Conservation (phyloP, 192 early-diverging fungal species). For the Coemansia sp. region DNA sequence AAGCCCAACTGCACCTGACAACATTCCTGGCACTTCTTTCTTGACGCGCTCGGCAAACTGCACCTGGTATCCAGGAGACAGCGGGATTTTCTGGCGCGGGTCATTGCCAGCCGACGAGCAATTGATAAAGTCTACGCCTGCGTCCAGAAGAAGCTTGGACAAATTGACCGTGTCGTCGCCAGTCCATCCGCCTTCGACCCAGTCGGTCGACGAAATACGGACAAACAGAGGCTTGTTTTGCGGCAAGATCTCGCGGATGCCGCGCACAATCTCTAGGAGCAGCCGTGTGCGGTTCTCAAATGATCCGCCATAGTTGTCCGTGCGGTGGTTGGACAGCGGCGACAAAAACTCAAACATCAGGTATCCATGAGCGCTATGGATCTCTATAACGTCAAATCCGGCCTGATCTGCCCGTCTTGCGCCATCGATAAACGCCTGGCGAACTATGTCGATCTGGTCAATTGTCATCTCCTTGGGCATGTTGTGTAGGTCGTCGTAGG, state of each 20-base stretch:
- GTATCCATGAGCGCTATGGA: slow-evolving; percentile 92
- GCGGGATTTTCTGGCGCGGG: slow-evolving; percentile 53
- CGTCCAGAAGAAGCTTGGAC: slow-evolving; percentile 53
- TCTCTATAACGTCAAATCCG: slow-evolving; percentile 85
- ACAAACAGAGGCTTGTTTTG: slow-evolving; percentile 80
- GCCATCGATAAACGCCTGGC: slow-evolving; percentile 64
- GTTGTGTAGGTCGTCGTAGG: slow-evolving; percentile 33
- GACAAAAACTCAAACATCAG: slow-evolving; percentile 79
- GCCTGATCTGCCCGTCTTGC: slow-evolving; percentile 73
- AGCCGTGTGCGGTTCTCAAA: slow-evolving; percentile 86
- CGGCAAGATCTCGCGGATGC: slow-evolving; percentile 73
- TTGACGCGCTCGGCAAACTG: slow-evolving; percentile 67
- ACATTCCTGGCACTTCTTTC: slow-evolving; percentile 57
- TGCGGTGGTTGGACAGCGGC: slow-evolving; percentile 79
- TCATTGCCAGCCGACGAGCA: slow-evolving; percentile 74
- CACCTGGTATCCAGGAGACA: slow-evolving; percentile 64
- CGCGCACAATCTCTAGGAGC: slow-evolving; percentile 65
- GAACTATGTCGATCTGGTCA: slow-evolving; percentile 65
- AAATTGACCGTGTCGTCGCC: slow-evolving; percentile 70
- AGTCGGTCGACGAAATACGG: slow-evolving; percentile 76
- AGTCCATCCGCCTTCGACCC: slow-evolving; percentile 68
- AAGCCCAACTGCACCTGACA: slow-evolving; percentile 67
- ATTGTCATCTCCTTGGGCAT: slow-evolving; percentile 58
- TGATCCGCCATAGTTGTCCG: slow-evolving; percentile 89
- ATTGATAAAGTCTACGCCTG: slow-evolving; percentile 86